phyloP scores from a whole-genome alignment of 352 stramenopile genomes.

The Elongisporangium prolatum region DNA sequence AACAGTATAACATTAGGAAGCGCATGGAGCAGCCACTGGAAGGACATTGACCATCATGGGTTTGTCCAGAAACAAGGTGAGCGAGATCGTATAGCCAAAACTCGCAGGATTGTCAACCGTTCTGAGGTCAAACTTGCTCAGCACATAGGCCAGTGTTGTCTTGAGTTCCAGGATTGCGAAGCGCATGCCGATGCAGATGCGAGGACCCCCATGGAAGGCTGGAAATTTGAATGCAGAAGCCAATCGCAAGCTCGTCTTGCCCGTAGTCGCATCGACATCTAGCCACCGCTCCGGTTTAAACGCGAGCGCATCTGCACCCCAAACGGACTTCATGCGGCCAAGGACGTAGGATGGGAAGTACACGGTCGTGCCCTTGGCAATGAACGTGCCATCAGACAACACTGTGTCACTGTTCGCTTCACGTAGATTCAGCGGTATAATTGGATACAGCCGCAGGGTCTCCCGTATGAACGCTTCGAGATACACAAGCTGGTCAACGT shows the following conservation, averaged over 20 bases:
- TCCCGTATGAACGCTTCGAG: slow-evolving; percentile 60
- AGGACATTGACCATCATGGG: no score
- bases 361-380: slow-evolving; percentile 25
- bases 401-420: slow-evolving; percentile 32
- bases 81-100: no score
- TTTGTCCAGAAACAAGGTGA: no score
- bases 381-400: slow-evolving; percentile 50
- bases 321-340: slow-evolving; percentile 30
- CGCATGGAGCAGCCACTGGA: no score
- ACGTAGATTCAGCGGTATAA: slow-evolving; percentile 50
- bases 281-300: slow-evolving; percentile 54
- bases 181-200: slow-evolving; percentile 46
- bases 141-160: slow-evolving; percentile 26
- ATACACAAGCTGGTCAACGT: slow-evolving; percentile 46
- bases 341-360: slow-evolving; percentile 28
- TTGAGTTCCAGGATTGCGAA: slow-evolving; percentile 51
- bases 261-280: slow-evolving; percentile 21
- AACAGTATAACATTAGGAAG: no score
- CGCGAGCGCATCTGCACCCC: slow-evolving; percentile 39
- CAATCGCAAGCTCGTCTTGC: slow-evolving; percentile 6
- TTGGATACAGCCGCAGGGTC: slow-evolving; percentile 57
- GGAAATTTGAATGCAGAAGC: slow-evolving; percentile 53
- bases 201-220: slow-evolving; percentile 42
- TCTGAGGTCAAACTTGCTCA: slow-evolving; percentile 33
- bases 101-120: slow-evolving; percentile 13